Evolutionary conservation across 163 green algal genomes (phyloP).

Genomic region (Chlorella variabilis): DNA sequence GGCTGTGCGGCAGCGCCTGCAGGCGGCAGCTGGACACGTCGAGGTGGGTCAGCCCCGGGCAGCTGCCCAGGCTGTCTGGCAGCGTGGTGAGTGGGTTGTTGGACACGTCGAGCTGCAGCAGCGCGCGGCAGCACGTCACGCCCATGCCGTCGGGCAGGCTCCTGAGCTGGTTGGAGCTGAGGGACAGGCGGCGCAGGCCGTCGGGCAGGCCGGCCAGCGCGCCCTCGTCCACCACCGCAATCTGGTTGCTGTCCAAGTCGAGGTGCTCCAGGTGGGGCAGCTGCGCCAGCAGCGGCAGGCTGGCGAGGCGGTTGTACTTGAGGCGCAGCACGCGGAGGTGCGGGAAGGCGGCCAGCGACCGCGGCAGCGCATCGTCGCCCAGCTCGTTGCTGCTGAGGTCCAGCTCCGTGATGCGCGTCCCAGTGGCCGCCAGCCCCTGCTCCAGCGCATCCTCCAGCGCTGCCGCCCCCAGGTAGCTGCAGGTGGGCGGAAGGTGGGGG

Average conservation of each 20-base stretch:
- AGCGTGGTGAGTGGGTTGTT: constrained; percentile 64
- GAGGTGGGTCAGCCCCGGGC: constrained; percentile 70
- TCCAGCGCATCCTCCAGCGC: constrained; percentile 19
- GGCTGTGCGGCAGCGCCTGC: constrained; percentile 69
- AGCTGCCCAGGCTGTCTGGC: constrained; percentile 76
- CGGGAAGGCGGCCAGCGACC: constrained; percentile 19
- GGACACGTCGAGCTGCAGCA: not conserved
- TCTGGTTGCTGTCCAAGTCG: constrained; percentile 72
- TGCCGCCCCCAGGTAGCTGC: constrained; percentile 20
- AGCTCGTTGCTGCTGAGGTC: constrained; percentile 47
- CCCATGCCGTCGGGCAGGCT: constrained; percentile 15
- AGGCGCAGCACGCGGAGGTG: constrained; percentile 33
- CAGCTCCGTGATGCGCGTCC: constrained; percentile 30
- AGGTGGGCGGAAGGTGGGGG: not conserved
- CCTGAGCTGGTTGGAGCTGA: not conserved
- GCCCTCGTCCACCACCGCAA: constrained; percentile 60
- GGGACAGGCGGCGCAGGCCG: constrained; percentile 40
- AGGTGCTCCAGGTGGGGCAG: constrained; percentile 45
- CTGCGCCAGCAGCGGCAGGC: constrained; percentile 17
- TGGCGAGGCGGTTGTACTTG: constrained; percentile 46
- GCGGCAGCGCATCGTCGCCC: constrained; percentile 20
- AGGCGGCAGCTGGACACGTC: constrained; percentile 85
- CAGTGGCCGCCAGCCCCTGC: not conserved
- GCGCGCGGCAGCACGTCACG: not conserved
- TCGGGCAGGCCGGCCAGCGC: constrained; percentile 38